Base-by-base conservation (phyloP, 805 yeast genomes). In the Wickerhamiella allomyrinae region DNA sequence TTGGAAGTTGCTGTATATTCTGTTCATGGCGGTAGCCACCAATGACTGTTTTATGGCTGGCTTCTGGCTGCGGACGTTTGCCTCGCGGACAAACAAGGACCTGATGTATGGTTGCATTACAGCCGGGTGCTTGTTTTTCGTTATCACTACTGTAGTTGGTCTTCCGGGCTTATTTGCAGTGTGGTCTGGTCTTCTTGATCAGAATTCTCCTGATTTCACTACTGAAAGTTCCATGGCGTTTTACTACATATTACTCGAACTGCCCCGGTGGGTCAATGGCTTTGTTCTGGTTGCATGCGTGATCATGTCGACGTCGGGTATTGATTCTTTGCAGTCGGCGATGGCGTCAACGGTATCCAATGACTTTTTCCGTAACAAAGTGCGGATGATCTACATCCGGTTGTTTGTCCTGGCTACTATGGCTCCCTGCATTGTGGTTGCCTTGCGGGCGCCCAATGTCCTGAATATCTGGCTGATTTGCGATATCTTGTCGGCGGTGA, bases 51-150 rank as follows among this genome's bases (percentile, higher is more conserved):
- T 87, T 61, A 65, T 87, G 69, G 73, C 94, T 24, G 95, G 95
- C 0, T 86, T 87, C 59, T 87, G 97, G 97, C 65, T 87, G 47
- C 70, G 97, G 55, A 83, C 97, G 0, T 87, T 87, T 66, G 94
- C 97, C 5, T 78, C 94, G 7, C 74, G 74, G 49, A 65, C 84
- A 8, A 75, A 86, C 60, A 73, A 67, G 49, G 95, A 86, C 55
- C 69, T 87, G 52, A 59, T 71, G 59, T 71, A 83, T 49, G 93
- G 91, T 20, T 74, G 86, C 41, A 67, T 77, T 3, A 64, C 86
- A 46, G 94, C 95, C 0, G 71, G 87, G 0, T 58, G 81, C 44
- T 70, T 80, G 15, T 66, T 77, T 34, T 73, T 79, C 43, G 65
- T 69, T 11, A 68, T 85, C 44, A 74, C 79, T 46, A 73, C 82